Base-by-base conservation (phyloP, 192 early-diverging fungal species). In the Mortierella claussenii region DNA sequence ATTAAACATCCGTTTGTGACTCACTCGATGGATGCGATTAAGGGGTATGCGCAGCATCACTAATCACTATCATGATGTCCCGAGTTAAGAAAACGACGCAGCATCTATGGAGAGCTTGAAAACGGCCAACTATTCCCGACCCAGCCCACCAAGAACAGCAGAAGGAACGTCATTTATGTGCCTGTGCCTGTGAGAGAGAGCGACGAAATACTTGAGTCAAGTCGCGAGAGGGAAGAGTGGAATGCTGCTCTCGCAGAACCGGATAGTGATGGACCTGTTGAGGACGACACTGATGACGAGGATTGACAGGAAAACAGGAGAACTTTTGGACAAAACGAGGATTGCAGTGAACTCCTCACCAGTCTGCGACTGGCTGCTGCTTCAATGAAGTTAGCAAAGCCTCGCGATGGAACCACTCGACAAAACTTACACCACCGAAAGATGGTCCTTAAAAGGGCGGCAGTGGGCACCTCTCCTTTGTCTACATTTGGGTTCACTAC, bases 1-100 rank as follows among this genome's bases (percentile, higher is more conserved):
- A 68, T 68, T 33, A 40, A 66, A 56, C 51, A 44, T 65, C 44
- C 33, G 5, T 57, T 44, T 44, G 40, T 45, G 49, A 64, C 51
- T 64, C 37, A 32, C 40, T 24, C 26, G 10, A 53, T 45, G 27
- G 61, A 64, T 64, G 51, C 40, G 28, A 11, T 60, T 48, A 60
- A 48, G 58, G 58, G 45, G 20, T 36, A 13, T 40, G 37, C n/a
- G n/a, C n/a, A n/a, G n/a, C n/a, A n/a, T n/a, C n/a, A n/a, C n/a
- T n/a, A n/a, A n/a, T n/a, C n/a, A n/a, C n/a, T n/a, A n/a, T n/a
- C n/a, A n/a, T n/a, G n/a, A n/a, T n/a, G n/a, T n/a, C n/a, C n/a
- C n/a, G n/a, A n/a, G n/a, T n/a, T n/a, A n/a, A n/a, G n/a, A n/a
- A n/a, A n/a, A n/a, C n/a, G n/a, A n/a, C n/a, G n/a, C n/a, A n/a